Evolutionary conservation across 441 rosid species (phyloP).

Genomic region (Brassica balearica): DNA sequence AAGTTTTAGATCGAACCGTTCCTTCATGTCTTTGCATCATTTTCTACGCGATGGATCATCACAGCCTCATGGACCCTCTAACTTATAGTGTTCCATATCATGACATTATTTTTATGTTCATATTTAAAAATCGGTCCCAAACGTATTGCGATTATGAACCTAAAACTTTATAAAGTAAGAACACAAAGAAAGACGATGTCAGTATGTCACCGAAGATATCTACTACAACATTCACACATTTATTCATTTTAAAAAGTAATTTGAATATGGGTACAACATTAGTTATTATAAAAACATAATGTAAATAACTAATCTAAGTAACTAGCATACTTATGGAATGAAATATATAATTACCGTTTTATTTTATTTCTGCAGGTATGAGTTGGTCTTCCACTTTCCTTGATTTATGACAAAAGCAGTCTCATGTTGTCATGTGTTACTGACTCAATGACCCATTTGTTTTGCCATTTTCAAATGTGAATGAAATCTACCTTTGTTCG

Average conservation of each 20-base stretch:
- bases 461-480: slow-evolving; percentile 18
- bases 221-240: slow-evolving; percentile 2
- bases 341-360: slow-evolving; percentile 4
- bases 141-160: background rate
- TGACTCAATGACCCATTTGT: slow-evolving; percentile 23
- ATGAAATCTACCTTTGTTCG: slow-evolving; percentile 12
- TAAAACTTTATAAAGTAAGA: background rate
- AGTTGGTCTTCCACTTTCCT: slow-evolving; percentile 41
- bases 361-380: slow-evolving; percentile 7
- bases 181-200: background rate
- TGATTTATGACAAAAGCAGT: slow-evolving; percentile 32
- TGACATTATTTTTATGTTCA: slow-evolving; percentile 14
- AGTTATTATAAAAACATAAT: background rate
- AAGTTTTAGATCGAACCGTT: background rate
- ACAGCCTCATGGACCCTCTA: slow-evolving; percentile 35
- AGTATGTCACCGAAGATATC: background rate
- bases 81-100: slow-evolving; percentile 27
- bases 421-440: slow-evolving; percentile 11
- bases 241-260: background rate
- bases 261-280: background rate
- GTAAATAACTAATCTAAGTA: background rate
- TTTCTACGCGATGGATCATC: background rate
- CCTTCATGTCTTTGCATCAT: no score
- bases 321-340: slow-evolving; percentile 3
- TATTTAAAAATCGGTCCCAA: background rate